Conservation (phyloP, 371 early-diverging fungal species). For the Chytridium lagenaria region DNA sequence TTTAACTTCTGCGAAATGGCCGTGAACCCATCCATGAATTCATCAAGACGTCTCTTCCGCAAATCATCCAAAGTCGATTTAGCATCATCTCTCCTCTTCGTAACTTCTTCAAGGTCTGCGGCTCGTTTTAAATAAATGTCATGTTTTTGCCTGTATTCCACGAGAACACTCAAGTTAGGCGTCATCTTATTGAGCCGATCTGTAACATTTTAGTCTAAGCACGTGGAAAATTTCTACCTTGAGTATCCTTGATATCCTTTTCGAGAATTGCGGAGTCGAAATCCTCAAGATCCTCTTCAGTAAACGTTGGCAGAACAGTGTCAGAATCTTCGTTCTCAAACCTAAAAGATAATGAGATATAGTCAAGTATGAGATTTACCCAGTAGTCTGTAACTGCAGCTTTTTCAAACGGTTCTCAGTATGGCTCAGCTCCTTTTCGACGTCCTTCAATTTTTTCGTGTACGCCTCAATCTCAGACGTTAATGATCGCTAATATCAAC, state of each 20-base stretch:
- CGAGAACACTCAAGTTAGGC: conserved; percentile 88
- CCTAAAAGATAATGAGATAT: conserved; percentile 22
- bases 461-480: neutral
- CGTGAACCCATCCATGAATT: conserved; percentile 98
- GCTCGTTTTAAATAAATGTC: conserved; percentile 74
- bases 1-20: conserved; percentile 94
- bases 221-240: conserved; percentile 25
- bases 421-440: conserved; percentile 16
- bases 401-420: conserved; percentile 34
- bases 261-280: conserved; percentile 64
- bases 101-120: conserved; percentile 78
- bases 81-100: conserved; percentile 72
- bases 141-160: conserved; percentile 83
- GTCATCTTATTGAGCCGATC: conserved; percentile 71
- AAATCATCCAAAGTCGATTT: conserved; percentile 78
- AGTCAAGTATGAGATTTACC: conserved; percentile 48
- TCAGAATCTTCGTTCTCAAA: conserved; percentile 49
- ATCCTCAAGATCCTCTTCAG: conserved; percentile 63
- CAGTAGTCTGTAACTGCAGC: conserved; percentile 67
- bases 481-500: neutral
- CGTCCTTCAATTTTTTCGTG: neutral
- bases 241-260: conserved; percentile 50
- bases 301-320: conserved; percentile 54
- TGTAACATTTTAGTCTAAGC: conserved; percentile 31
- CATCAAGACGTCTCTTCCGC: conserved; percentile 81